Base-by-base conservation (phyloP, 2,329 filamentous ascomycete species). In the Eurotiales sp. region DNA sequence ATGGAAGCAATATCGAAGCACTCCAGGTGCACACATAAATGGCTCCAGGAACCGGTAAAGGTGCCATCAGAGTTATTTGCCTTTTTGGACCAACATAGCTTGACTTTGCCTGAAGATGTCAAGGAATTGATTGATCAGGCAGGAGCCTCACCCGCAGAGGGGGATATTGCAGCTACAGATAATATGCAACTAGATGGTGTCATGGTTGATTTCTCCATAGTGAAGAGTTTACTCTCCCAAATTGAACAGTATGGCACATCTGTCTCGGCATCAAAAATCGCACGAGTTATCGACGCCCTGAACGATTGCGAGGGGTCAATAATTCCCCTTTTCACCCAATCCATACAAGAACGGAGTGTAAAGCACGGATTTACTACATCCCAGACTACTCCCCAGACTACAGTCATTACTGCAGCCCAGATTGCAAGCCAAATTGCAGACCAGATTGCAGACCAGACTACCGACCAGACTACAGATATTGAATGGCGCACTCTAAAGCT, bases 281-380 rank as follows among this genome's bases (percentile, higher is more conserved):
- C 55, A 12, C 54, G 39, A 10, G 56, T 71, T 30, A 61, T 60
- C 11, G 55, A 68, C 39, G 30, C 67, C 30, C 57, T 72, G 25
- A 59, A 71, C 46, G 68, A 72, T 22, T 56, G 63, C 41, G 66
- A 69, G 34, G 68, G 69, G 2, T 50, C 52, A 12, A 52, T 60
- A 11, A 56, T 68, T 36, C 59, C 56, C 3, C 50, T 66, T 27
- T 50, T 36, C n/a, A 41, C 54, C 30, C 22, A 55, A 27, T 36
- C 39, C 41, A 15, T 41, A 11, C 23, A 54, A 36, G 49, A 17
- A 15, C 17, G 46, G 17, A n/a, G n/a, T n/a, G n/a, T n/a, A n/a
- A n/a, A n/a, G n/a, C n/a, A n/a, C n/a, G n/a, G n/a, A n/a, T n/a
- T n/a, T n/a, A n/a, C n/a, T n/a, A n/a, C n/a, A n/a, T n/a, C n/a